These are phyloP conservation scores for Daucus carota DNA, from an alignment of 129 eudicot species.

Conservation along the genomic window DH1_v3.0 NC_030389.2:32698001-32698500, in stretches of 20 bases:
- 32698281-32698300: conserved; percentile 9
- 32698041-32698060: too few species aligned
- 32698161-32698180: conserved; percentile 8
- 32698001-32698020: neutral
- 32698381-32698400: neutral
- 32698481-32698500: too few species aligned
- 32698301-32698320: conserved; percentile 10
- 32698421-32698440: too few species aligned
- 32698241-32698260: conserved; percentile 3
- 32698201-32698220: conserved; percentile 9
- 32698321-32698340: conserved; percentile 10
- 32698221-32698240: conserved; percentile 3
- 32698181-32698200: conserved; percentile 7
- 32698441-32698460: too few species aligned
- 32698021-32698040: too few species aligned
- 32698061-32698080: too few species aligned
- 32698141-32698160: too few species aligned
- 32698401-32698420: neutral
- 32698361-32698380: neutral
- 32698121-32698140: too few species aligned
- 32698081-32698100: neutral
- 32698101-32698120: neutral
- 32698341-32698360: neutral
- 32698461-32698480: too few species aligned
- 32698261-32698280: conserved; percentile 1